Evolutionary conservation across 306 rosid genomes (phyloP), one percentile per base, ranked within the genome.

Genomic region (Cucumis hystrix): DNA sequence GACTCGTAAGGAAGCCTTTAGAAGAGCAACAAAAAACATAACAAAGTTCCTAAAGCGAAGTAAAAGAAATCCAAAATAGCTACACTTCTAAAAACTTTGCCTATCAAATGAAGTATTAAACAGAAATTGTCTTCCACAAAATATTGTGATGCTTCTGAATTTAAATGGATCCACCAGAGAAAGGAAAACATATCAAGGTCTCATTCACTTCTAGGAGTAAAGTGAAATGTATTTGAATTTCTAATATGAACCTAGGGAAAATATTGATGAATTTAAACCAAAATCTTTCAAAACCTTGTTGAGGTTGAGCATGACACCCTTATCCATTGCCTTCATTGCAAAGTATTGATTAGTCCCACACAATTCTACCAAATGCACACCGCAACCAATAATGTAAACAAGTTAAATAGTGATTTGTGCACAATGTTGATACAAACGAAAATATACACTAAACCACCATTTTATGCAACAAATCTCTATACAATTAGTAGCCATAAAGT

Each of bases 241-340:
- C 33, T 30, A 47, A 30, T 39, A 23, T 25, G 28, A 54, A 28
- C 63, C 23, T 28, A 14, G 40, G 39, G 51, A 56, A 65, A 52
- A 58, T 49, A 69, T 43, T 47, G 47, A 20, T 3, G 65, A 23
- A 56, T n/a, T 2, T 18, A 57, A 57, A 30, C 8, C 43, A 15
- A 30, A 63, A 30, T 63, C 15, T 70, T 70, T 14, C 58, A 21
- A 49, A 82, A 92, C 98, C 97, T 95, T 95, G 87, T 95, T 95
- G 20, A 97, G 96, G 79, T 89, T 95, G 79, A 92, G 96, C 97
- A 95, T 92, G 59, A 89, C 83, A 40, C 86, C 60, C 82, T 95
- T 95, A 74, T 95, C 99, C 99, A 95, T 95, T 63, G 99, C 97
- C 82, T 95, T 95, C 99, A 95, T 95, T 60, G 99, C 97, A 73